Base-by-base conservation (phyloP, 805 yeast species). In the Kodamaea kakaduensis region DNA sequence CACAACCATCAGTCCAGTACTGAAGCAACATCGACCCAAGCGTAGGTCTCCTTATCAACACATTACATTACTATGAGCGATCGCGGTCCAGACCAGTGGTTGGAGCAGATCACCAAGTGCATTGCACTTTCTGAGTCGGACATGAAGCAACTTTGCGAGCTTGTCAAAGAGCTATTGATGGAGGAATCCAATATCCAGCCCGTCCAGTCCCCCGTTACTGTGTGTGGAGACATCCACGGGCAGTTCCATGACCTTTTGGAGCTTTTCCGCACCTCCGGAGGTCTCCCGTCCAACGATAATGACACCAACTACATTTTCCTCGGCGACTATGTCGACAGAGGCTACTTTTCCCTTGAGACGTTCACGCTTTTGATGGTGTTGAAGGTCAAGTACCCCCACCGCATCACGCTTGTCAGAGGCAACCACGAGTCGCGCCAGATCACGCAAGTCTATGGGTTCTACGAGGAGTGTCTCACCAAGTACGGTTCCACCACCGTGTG, bases 371-470 rank as follows among this genome's bases (percentile, higher is more conserved):
- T 90, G 48, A 88, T 90, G 97, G 88, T 90, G 44, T 70, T 90
- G 39, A 90, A 90, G 59, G 96, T 88, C 13, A 82, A 84, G 54
- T 85, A 79, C 51, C 95, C 97, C 27, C 73, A 77, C 40, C 71
- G 87, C 49, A 77, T 93, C 43, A 93, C 97, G 0, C 70, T 90
- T 36, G 97, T 90, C 9, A 73, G 98, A 50, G 98, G 98, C n/a
- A 90, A 90, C 60, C 98, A 90, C 64, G 98, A 90, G 62, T 80
- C 93, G 4, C 73, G 98, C 50, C 98, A 93, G 56, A 93, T 93
- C 55, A 90, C 98, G n/a, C 97, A 90, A 65, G 97, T 89, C 23
- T 90, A 90, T 62, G 98, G 98, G 4, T 90, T 90, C 61, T 90
- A 93, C 62, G 97, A 89, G 59, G 97, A 89, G 61, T 89, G 97